Conservation (phyloP, 31 red algal species). For the Asparagopsis taxiformis region DNA sequence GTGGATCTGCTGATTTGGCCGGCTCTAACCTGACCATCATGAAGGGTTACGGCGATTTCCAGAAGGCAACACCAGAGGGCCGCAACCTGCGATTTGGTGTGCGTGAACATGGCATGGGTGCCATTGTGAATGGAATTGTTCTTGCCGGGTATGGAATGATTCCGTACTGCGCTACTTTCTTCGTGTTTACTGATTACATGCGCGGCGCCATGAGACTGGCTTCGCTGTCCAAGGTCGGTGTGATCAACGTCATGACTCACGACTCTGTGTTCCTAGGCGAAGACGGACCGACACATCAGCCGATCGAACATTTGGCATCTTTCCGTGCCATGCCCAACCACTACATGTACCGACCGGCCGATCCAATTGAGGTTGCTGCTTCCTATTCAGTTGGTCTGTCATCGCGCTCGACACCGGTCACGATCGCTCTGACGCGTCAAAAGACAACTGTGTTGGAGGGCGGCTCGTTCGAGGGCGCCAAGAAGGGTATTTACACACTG, state of each 20-base stretch:
- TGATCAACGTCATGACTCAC: conserved; percentile 89
- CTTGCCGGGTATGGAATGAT: conserved; percentile 57
- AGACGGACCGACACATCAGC: conserved; percentile 99
- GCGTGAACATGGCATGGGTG: conserved; percentile 93
- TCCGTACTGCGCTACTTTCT: conserved; percentile 95
- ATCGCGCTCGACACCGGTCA: conserved; percentile 49
- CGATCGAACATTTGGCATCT: conserved; percentile 90
- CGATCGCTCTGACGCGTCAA: conserved; percentile 86
- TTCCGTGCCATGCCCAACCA: conserved; percentile 88
- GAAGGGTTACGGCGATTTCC: conserved; percentile 80
- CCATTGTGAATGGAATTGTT: conserved; percentile 82
- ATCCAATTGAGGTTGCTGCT: conserved; percentile 81
- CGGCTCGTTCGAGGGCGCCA: conserved; percentile 69
- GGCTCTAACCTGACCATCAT: conserved; percentile 86
- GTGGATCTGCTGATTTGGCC: conserved; percentile 96
- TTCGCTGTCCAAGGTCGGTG: conserved; percentile 75
- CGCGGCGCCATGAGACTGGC: conserved; percentile 79
- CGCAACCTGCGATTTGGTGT: conserved; percentile 94
- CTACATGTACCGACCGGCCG: conserved; percentile 86
- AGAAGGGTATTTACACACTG: conserved; percentile 78
- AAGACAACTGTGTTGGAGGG: conserved; percentile 51
- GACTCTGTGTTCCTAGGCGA: conserved; percentile 95
- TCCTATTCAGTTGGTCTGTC: conserved; percentile 64
- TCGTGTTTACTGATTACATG: conserved; percentile 96
- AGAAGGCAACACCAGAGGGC: conserved; percentile 42